Evolutionary conservation across 2,329 filamentous ascomycete genomes (phyloP).

Genomic region (Exophiala dermatitidis): DNA sequence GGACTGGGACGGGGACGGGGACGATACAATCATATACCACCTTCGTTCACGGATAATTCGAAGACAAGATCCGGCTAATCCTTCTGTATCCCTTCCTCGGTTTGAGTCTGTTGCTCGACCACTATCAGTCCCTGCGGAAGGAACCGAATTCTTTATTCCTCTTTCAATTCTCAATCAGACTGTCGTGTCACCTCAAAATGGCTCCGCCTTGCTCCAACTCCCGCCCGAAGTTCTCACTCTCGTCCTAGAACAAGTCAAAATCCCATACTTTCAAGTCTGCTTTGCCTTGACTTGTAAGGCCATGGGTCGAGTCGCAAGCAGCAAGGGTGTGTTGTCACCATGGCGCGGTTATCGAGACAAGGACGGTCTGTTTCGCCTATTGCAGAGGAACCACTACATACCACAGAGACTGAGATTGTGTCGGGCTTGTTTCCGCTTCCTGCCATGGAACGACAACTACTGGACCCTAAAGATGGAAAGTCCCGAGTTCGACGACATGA

Average conservation of each 20-base stretch:
- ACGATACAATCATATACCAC: too few relatives aligned
- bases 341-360: constrained; percentile 24
- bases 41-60: too few relatives aligned
- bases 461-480: constrained; percentile 8
- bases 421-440: constrained; percentile 17
- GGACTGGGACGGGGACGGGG: too few relatives aligned
- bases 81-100: too few relatives aligned
- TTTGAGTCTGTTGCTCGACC: too few relatives aligned
- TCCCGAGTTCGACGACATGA: constrained; percentile 5
- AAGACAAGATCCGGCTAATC: too few relatives aligned
- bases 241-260: constrained; percentile 14
- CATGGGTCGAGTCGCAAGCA: constrained; percentile 10
- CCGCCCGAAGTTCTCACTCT: constrained; percentile 17
- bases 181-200: constrained; percentile 1
- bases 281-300: constrained; percentile 22
- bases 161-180: constrained; percentile 8
- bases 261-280: constrained; percentile 20
- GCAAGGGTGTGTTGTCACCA: constrained; percentile 7
- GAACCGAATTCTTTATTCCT: constrained; percentile 15
- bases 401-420: constrained; percentile 11
- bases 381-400: constrained; percentile 17
- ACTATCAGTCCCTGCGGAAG: too few relatives aligned
- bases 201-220: constrained; percentile 12
- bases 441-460: constrained; percentile 3
- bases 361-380: constrained; percentile 18